These are phyloP conservation scores for Neoboletus subvelutipes DNA, from an alignment of 768 basidiomycete genomes.

Conservation along the genomic window DNA sequence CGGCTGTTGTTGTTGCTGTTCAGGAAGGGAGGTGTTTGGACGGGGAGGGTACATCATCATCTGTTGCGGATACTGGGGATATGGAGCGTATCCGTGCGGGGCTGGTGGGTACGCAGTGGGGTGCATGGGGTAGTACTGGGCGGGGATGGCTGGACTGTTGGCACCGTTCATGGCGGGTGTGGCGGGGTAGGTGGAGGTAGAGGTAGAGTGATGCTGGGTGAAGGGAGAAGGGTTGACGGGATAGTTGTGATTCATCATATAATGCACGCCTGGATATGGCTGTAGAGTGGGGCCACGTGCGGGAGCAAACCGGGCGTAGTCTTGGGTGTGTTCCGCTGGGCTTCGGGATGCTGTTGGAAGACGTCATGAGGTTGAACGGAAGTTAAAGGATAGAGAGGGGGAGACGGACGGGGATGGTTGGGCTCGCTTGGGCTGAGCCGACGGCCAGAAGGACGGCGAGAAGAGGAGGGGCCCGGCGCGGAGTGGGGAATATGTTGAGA, in stretches of 20 bases:
- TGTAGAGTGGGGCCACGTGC: slow-evolving; percentile 46
- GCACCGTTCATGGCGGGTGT: slow-evolving; percentile 39
- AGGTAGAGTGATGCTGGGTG: slow-evolving; percentile 40
- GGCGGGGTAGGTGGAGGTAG: slow-evolving; percentile 38
- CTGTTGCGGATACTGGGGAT: slow-evolving; percentile 54
- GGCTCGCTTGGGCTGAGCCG: slow-evolving; percentile 27
- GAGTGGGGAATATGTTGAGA: slow-evolving; percentile 20
- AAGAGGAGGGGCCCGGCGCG: slow-evolving; percentile 21
- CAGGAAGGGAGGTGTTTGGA: slow-evolving; percentile 37
- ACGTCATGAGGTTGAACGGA: slow-evolving; percentile 11
- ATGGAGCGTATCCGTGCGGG: slow-evolving; percentile 50
- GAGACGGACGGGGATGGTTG: slow-evolving; percentile 19
- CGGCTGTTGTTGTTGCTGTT: slow-evolving; percentile 30
- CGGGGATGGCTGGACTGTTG: slow-evolving; percentile 39
- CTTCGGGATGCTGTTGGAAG: slow-evolving; percentile 16
- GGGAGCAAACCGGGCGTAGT: slow-evolving; percentile 32
- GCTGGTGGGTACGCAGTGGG: slow-evolving; percentile 48
- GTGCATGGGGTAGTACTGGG: slow-evolving; percentile 58
- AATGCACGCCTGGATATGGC: slow-evolving; percentile 55
- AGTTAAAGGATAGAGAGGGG: neutral
- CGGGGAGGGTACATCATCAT: slow-evolving; percentile 66
- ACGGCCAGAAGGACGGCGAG: slow-evolving; percentile 29
- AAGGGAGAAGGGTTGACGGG: slow-evolving; percentile 57
- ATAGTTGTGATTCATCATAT: slow-evolving; percentile 71
- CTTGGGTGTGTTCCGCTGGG: slow-evolving; percentile 23